phyloP scores from a whole-genome alignment of 306 rosid species.

The Inga laurina region DNA sequence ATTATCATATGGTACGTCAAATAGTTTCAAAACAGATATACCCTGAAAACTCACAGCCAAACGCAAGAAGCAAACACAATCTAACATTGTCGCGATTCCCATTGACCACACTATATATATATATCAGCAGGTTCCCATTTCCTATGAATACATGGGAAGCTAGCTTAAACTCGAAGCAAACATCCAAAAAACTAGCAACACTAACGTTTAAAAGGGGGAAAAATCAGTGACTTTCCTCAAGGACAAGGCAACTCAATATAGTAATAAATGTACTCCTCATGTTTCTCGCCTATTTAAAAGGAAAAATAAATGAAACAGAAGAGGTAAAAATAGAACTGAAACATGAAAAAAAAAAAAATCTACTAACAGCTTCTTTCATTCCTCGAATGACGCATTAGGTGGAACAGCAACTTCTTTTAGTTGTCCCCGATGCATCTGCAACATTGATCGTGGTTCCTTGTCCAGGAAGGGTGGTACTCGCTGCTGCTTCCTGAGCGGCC shows the following conservation, averaged over 20 bases:
- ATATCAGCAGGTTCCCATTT: constrained; percentile 42
- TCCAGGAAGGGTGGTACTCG: constrained; percentile 61
- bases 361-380: constrained; percentile 39
- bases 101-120: constrained; percentile 34
- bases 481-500: constrained; percentile 93
- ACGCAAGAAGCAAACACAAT: constrained; percentile 18
- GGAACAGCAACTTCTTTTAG: constrained; percentile 79
- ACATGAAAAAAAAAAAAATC: constrained; percentile 25
- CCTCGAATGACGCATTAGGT: constrained; percentile 44
- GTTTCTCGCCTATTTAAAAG: constrained; percentile 54
- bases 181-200: constrained; percentile 47
- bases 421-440: constrained; percentile 58
- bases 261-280: constrained; percentile 64
- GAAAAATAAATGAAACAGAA: constrained; percentile 21
- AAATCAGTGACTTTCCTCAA: constrained; percentile 46
- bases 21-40: constrained; percentile 7
- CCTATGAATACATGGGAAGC: constrained; percentile 46
- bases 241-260: constrained; percentile 54
- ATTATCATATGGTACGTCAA: not conserved
- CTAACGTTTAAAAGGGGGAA: constrained; percentile 29
- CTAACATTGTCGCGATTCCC: constrained; percentile 27
- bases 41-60: constrained; percentile 9
- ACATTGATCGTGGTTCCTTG: constrained; percentile 95
- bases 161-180: constrained; percentile 40
- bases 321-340: constrained; percentile 35